Conservation (phyloP, 140 eudicot species). For the Cichorium intybus region DNA sequence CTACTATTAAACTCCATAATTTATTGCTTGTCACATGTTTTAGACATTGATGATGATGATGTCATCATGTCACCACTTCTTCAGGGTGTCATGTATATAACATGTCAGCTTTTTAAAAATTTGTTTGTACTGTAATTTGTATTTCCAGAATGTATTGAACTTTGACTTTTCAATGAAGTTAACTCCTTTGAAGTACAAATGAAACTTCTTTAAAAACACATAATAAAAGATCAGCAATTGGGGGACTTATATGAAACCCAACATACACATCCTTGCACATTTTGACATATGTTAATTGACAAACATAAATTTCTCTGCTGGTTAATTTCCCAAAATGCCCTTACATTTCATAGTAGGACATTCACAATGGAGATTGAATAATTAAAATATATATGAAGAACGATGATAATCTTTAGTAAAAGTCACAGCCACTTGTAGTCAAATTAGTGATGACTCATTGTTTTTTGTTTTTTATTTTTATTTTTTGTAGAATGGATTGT, state of each 20-base stretch:
- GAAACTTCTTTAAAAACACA: not conserved
- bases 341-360: not conserved
- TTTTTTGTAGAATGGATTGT: slow-evolving; percentile 8
- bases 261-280: not conserved
- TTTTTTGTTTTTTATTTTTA: slow-evolving; percentile 2
- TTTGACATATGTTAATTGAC: slow-evolving; percentile 7
- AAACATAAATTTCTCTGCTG: not conserved
- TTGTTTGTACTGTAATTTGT: slow-evolving; percentile 1
- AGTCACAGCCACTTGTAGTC: slow-evolving; percentile 2
- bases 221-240: not conserved
- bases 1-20: not conserved
- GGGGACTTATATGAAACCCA: too few species aligned
- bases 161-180: slow-evolving; percentile 6
- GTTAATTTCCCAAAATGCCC: not conserved
- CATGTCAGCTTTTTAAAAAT: not conserved
- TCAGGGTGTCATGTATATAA: not conserved
- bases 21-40: slow-evolving; percentile 5
- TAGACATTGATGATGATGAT: slow-evolving; percentile 18
- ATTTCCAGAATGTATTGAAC: not conserved
- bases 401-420: not conserved
- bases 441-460: slow-evolving; percentile 9
- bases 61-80: slow-evolving; percentile 25
- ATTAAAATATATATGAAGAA: not conserved
- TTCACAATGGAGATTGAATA: not conserved
- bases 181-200: slow-evolving; percentile 4